Conservation (phyloP, 164 flowering plant genomes). For the Tinospora cordifolia region DNA sequence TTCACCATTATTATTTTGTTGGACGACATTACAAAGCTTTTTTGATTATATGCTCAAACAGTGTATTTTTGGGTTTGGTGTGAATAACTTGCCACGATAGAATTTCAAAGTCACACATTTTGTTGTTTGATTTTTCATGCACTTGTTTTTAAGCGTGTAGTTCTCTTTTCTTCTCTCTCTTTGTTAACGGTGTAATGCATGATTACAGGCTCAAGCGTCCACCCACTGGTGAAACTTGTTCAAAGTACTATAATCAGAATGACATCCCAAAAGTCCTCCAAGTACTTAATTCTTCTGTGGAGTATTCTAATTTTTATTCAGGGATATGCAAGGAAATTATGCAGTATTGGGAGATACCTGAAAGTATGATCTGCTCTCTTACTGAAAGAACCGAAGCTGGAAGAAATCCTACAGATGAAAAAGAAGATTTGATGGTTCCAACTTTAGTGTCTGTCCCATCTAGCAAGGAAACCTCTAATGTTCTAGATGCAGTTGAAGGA, state of each 20-base stretch:
- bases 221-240: conserved; percentile 22
- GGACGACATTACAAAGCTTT: background rate
- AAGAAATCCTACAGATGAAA: conserved; percentile 7
- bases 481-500: background rate
- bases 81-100: background rate
- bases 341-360: conserved; percentile 60
- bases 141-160: background rate
- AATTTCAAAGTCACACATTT: background rate
- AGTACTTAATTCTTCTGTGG: conserved; percentile 40
- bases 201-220: conserved; percentile 57
- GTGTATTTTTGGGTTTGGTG: background rate
- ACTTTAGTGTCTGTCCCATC: background rate
- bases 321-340: conserved; percentile 56
- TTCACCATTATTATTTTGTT: background rate
- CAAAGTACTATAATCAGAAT: conserved; percentile 56
- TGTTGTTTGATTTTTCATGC: background rate
- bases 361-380: conserved; percentile 17
- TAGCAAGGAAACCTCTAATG: background rate
- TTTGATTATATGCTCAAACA: background rate
- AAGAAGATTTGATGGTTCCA: conserved; percentile 14
- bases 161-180: background rate
- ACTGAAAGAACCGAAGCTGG: conserved; percentile 17
- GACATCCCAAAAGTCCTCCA: conserved; percentile 59
- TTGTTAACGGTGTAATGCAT: conserved; percentile 7
- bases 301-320: conserved; percentile 38